Conservation (phyloP, 495 filamentous ascomycete genomes). For the Xylaria castorea region DNA sequence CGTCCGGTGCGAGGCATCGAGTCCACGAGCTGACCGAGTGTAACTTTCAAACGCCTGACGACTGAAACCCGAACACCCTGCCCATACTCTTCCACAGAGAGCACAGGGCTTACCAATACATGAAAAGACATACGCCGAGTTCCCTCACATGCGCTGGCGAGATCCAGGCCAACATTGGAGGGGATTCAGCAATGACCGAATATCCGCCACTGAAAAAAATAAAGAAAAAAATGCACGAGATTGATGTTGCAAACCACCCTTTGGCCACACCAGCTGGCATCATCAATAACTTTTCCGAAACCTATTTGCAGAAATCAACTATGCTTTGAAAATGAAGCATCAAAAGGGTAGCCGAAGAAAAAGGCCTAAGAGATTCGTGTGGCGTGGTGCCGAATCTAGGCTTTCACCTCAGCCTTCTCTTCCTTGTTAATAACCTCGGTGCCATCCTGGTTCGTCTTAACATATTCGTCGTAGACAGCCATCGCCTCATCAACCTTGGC, state of each 20-base stretch:
- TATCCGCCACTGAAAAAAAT: conserved; percentile 29
- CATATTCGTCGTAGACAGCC: conserved; percentile 96
- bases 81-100: conserved; percentile 37
- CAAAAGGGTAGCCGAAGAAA: conserved; percentile 27
- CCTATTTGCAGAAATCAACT: conserved; percentile 45
- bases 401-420: conserved; percentile 65
- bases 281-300: conserved; percentile 57
- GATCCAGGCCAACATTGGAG: conserved; percentile 38
- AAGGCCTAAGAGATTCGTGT: conserved; percentile 21
- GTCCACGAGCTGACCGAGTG: conserved; percentile 41
- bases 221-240: conserved; percentile 40
- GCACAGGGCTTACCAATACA: conserved; percentile 49
- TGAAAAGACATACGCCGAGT: conserved; percentile 35
- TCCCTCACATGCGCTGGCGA: conserved; percentile 30
- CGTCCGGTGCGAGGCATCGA: conserved; percentile 43
- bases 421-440: conserved; percentile 56
- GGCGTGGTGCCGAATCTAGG: conserved; percentile 41
- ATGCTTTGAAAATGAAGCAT: conserved; percentile 37
- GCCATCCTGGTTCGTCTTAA: conserved; percentile 74
- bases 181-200: conserved; percentile 23
- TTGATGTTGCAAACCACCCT: conserved; percentile 48
- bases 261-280: conserved; percentile 42
- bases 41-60: conserved; percentile 46
- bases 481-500: conserved; percentile 97
- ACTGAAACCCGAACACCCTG: conserved; percentile 39